Conservation (phyloP, 257 asterid species). For the Lantana camara region DNA sequence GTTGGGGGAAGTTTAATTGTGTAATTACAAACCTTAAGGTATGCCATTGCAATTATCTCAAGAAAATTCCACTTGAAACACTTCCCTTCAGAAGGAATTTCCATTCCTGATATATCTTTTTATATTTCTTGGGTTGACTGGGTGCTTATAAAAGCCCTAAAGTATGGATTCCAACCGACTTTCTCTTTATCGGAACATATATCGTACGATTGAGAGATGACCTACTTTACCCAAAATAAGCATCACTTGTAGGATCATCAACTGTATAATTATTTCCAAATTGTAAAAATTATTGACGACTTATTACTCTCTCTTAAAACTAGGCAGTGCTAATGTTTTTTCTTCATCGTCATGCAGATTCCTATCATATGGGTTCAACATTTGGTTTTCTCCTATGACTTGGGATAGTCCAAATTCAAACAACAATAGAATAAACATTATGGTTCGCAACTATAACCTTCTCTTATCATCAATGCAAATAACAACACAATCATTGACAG, state of each 20-base stretch:
- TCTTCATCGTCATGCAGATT: too few relatives aligned
- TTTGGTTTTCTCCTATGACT: background rate
- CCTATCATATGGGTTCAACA: background rate
- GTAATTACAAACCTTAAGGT: too few relatives aligned
- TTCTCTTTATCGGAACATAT: background rate
- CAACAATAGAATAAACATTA: background rate
- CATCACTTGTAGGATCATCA: background rate
- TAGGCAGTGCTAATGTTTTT: background rate
- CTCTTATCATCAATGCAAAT: slow-evolving; percentile 15
- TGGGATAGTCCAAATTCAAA: background rate
- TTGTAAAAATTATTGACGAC: background rate
- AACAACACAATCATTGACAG: background rate
- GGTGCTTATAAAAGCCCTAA: background rate
- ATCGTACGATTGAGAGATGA: background rate
- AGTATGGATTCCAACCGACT: background rate
- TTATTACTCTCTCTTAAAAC: background rate
- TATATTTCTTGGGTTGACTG: background rate
- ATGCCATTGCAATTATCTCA: background rate
- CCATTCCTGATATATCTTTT: background rate
- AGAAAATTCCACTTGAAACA: slow-evolving; percentile 7
- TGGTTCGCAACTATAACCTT: background rate
- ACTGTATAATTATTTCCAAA: background rate
- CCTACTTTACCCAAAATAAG: background rate
- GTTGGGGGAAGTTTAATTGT: too few relatives aligned
- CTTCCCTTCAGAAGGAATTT: background rate